phyloP scores from a whole-genome alignment of 1,139 yeast species.

The Candida anutae region DNA sequence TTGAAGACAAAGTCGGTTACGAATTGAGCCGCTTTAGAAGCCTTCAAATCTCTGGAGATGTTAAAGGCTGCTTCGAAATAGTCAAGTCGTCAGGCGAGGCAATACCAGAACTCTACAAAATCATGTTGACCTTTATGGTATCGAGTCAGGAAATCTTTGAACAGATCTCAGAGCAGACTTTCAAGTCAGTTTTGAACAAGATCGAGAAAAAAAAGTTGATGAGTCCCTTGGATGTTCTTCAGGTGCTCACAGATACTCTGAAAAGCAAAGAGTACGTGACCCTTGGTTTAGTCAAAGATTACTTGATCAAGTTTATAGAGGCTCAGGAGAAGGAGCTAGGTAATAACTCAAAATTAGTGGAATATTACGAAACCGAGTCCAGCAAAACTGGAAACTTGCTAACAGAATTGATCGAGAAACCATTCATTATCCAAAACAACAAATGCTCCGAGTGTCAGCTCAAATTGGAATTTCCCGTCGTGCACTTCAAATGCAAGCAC shows the following conservation, averaged over 20 bases:
- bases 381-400: constrained; percentile 46
- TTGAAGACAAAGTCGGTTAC: constrained; percentile 36
- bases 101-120: constrained; percentile 58
- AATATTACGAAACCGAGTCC: constrained; percentile 65
- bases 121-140: constrained; percentile 59
- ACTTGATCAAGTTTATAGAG: constrained; percentile 55
- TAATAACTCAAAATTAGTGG: constrained; percentile 59
- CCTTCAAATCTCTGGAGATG: constrained; percentile 50
- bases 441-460: constrained; percentile 67
- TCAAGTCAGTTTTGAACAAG: constrained; percentile 42
- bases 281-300: constrained; percentile 66
- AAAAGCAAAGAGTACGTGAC: constrained; percentile 53
- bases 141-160: constrained; percentile 49
- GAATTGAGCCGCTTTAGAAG: constrained; percentile 63
- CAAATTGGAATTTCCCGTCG: constrained; percentile 67
- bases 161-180: constrained; percentile 46
- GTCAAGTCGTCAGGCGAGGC: constrained; percentile 52
- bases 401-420: constrained; percentile 42
- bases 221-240: constrained; percentile 71
- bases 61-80: constrained; percentile 48
- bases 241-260: constrained; percentile 41
- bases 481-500: constrained; percentile 83
- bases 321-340: constrained; percentile 58
- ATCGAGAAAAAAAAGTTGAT: constrained; percentile 49
- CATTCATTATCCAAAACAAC: constrained; percentile 60